Base-by-base conservation (phyloP, 306 rosid genomes). In the Gleditsia sinensis region DNA sequence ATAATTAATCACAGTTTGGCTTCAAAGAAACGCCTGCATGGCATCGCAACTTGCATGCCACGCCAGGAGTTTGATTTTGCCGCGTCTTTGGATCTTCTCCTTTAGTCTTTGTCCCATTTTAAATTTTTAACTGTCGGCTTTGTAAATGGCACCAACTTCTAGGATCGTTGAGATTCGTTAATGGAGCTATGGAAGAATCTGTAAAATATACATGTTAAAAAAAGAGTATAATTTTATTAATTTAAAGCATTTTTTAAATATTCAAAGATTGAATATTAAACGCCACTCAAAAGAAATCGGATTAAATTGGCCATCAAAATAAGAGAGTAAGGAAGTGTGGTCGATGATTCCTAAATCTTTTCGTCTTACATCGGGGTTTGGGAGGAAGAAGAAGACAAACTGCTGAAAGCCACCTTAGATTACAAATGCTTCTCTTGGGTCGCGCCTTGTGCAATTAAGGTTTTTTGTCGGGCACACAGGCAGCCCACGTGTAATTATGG, bases 21-120 rank as follows among this genome's bases (percentile, higher is more conserved):
- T 59, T 59, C 27, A 19, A 60, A 34, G 46, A 60, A 60, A 60
- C n/a, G 67, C 67, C n/a, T 17, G 46, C 67, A 9, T 60, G 65
- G 67, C 67, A 11, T 9, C 34, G 66, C 25, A 34, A 9, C 9
- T 6, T 17, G 27, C 67, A 17, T 9, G 19, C 19, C 21, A 60
- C 45, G 67, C n/a, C 67, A 33, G 0, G n/a, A 9, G 28, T 9
- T 17, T 9, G 67, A 34, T 19, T 20, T 34, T 60, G 28, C 46
- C 3, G 45, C 45, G 16, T 1, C 13, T 13, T 11, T 17, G 9
- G 27, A 19, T 17, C 16, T 34, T 60, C n/a, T 19, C 34, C 43
- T 33, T 3, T n/a, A 19, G 17, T 33, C 13, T 57, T 7, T 21
- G 32, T 30, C 42, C 9, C 23, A 30, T n/a, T 58, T 60, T 32